Conservation (phyloP, 2,329 filamentous ascomycete species). For the Septoria linicola region DNA sequence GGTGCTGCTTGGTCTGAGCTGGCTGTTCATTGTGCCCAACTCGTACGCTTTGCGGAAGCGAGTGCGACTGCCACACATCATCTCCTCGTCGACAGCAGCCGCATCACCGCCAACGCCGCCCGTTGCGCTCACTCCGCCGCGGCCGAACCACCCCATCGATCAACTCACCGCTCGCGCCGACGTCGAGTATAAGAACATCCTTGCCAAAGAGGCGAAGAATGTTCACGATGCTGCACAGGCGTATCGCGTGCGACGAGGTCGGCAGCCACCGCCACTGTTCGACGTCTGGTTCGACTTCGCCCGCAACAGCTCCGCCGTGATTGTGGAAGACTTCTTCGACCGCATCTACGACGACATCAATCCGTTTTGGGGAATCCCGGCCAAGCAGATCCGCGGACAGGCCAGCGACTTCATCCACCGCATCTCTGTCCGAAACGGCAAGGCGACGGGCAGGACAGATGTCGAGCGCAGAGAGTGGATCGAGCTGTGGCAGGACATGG, state of each 20-base stretch:
- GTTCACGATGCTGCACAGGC: slow-evolving; percentile 42
- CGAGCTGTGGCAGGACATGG: slow-evolving; percentile 44
- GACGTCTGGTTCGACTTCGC: slow-evolving; percentile 51
- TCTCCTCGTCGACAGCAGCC: slow-evolving; percentile 1
- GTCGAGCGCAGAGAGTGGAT: slow-evolving; percentile 40
- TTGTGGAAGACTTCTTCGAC: slow-evolving; percentile 54
- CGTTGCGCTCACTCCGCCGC: slow-evolving; percentile 20
- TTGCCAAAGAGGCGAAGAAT: slow-evolving; percentile 40
- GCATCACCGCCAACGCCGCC: slow-evolving; percentile 4
- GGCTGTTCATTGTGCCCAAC: slow-evolving; percentile 25
- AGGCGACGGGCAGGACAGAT: slow-evolving; percentile 34
- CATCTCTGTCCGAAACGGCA: slow-evolving; percentile 45
- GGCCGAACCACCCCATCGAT: slow-evolving; percentile 42
- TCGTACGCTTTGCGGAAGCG: slow-evolving; percentile 23
- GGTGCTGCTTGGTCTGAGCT: slow-evolving; percentile 27
- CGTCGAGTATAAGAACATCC: slow-evolving; percentile 32
- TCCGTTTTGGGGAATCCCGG: slow-evolving; percentile 51
- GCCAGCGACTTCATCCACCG: slow-evolving; percentile 41
- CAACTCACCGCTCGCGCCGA: slow-evolving; percentile 40
- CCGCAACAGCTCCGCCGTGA: slow-evolving; percentile 41
- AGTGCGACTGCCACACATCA: slow-evolving; percentile 20
- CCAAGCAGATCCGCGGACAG: slow-evolving; percentile 44
- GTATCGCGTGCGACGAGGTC: slow-evolving; percentile 47
- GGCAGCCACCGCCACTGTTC: slow-evolving; percentile 53
- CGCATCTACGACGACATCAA: slow-evolving; percentile 52